phyloP scores from a whole-genome alignment of 805 yeast species.

The Candida jianshihensis region DNA sequence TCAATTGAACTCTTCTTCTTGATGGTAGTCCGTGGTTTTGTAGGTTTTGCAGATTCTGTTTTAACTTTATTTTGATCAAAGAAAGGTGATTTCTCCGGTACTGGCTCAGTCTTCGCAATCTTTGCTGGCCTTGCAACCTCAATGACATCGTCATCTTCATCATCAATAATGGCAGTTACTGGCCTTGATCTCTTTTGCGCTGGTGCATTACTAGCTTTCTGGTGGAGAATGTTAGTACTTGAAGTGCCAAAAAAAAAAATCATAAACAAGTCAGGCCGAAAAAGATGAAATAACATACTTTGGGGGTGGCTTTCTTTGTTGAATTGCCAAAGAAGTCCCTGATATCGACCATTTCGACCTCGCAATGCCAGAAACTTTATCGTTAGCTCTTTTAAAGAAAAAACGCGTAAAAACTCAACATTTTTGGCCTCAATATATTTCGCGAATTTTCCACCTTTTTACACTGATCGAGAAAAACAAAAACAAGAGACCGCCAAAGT shows the following conservation, averaged over 20 bases:
- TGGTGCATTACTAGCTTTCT: background rate
- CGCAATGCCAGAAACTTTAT: no score
- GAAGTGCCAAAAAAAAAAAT: no score
- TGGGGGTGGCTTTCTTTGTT: slow-evolving; percentile 7
- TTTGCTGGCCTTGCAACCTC: slow-evolving; percentile 9
- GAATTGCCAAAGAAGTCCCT: slow-evolving; percentile 30
- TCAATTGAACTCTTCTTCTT: slow-evolving; percentile 3
- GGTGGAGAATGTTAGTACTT: background rate
- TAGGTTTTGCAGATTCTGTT: slow-evolving; percentile 2
- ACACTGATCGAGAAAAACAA: no score
- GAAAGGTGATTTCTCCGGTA: slow-evolving; percentile 4
- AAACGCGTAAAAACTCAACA: no score
- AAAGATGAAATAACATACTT: slow-evolving; percentile 6
- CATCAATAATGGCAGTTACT: slow-evolving; percentile 17
- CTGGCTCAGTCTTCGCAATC: slow-evolving; percentile 2
- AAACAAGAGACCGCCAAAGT: slow-evolving; percentile 10
- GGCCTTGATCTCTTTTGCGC: slow-evolving; percentile 4
- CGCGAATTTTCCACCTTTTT: no score
- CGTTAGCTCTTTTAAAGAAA: no score
- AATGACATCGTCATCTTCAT: slow-evolving; percentile 23
- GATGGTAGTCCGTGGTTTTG: slow-evolving; percentile 2
- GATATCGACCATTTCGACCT: slow-evolving; percentile 34
- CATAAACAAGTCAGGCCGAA: background rate
- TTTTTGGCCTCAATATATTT: no score
- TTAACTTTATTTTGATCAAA: slow-evolving; percentile 2